Base-by-base conservation (phyloP, 2,329 filamentous ascomycete genomes). In the Botrytis porri region DNA sequence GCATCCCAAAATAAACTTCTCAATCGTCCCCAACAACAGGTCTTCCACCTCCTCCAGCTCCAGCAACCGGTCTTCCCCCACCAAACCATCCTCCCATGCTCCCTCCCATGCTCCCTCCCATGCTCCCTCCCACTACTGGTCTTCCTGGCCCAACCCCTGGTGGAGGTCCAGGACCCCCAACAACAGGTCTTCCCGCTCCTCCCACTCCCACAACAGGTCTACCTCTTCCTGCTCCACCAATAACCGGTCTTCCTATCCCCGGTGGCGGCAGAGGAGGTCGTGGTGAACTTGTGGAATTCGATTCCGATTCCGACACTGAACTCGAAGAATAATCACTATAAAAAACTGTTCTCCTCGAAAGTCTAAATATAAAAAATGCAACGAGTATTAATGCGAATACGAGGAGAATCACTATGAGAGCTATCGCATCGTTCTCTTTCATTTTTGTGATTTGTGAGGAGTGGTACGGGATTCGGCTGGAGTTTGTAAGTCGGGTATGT, bases 241-340 rank as follows among this genome's bases (percentile, higher is more conserved):
- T 9, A 29, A 54, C 25, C 1, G 35, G 64, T 18, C 64, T 67
- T n/a, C 64, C 64, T 1, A 20, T 67, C 16, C 64, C 45, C 25
- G 45, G 65, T 1, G 65, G 48, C n/a, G 65, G 65, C 7, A 48
- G 65, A 16, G 63, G 41, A 9, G 43, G 63, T 4, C 6, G 63
- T 32, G 61, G n/a, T n/a, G 63, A 65, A n/a, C 45, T 32, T 4
- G 32, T 29, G 4, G 45, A 54, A 22, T 67, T 25, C 29, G 39
- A 37, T 43, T 69, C 65, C 29, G 39, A 37, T 43, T 69, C 65
- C 20, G 37, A 57, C 7, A 69, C 16, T 12, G 48, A 57, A 41
- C n/a, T 69, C 22, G 65, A 69, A 59, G 65, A 57, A 32, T 69
- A 57, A 18, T 57, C 65, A 57, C 65, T 69, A 32, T 57, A 20